Conservation (phyloP, 208 protist species). For the Sergeia podlipaevii region DNA sequence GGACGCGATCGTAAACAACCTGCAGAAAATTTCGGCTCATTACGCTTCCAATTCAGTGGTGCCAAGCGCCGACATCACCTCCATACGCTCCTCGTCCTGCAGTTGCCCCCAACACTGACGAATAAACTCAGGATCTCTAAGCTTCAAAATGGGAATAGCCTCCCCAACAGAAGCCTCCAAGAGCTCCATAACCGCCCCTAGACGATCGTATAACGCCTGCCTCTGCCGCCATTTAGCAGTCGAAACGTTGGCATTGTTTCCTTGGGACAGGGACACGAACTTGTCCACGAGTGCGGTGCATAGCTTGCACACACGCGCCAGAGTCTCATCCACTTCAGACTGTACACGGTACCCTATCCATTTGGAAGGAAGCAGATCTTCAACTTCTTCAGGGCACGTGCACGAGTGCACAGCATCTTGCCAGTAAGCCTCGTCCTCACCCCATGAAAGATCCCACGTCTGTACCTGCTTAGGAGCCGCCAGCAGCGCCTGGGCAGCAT, state of each 20-base stretch:
- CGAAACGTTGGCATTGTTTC: slow-evolving; percentile 71
- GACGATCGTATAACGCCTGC: slow-evolving; percentile 69
- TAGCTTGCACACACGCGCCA: slow-evolving; percentile 85
- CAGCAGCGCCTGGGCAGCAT: slow-evolving; percentile 57
- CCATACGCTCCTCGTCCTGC: slow-evolving; percentile 80
- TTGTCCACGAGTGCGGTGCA: slow-evolving; percentile 86
- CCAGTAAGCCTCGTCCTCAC: slow-evolving; percentile 73
- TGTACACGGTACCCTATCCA: slow-evolving; percentile 86
- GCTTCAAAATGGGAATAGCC: slow-evolving; percentile 76
- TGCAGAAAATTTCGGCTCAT: not conserved
- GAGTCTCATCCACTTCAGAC: slow-evolving; percentile 80
- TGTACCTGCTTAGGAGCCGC: slow-evolving; percentile 45
- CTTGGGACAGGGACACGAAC: slow-evolving; percentile 71
- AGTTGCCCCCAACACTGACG: slow-evolving; percentile 77
- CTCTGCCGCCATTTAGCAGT: slow-evolving; percentile 86
- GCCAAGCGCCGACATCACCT: slow-evolving; percentile 72
- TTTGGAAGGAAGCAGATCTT: slow-evolving; percentile 78
- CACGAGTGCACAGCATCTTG: slow-evolving; percentile 69
- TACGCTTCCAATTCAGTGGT: slow-evolving; percentile 19
- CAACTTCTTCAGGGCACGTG: slow-evolving; percentile 80
- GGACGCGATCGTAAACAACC: not conserved
- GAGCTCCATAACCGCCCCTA: slow-evolving; percentile 86
- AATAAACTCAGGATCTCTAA: slow-evolving; percentile 78
- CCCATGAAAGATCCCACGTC: slow-evolving; percentile 83
- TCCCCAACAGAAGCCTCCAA: slow-evolving; percentile 85